A percentile compares a stretch with the other conserved stretches of the same genome.
phyloP scores from a whole-genome alignment of 2,329 filamentous ascomycete genomes.

The Colletotrichum sp. region DNA sequence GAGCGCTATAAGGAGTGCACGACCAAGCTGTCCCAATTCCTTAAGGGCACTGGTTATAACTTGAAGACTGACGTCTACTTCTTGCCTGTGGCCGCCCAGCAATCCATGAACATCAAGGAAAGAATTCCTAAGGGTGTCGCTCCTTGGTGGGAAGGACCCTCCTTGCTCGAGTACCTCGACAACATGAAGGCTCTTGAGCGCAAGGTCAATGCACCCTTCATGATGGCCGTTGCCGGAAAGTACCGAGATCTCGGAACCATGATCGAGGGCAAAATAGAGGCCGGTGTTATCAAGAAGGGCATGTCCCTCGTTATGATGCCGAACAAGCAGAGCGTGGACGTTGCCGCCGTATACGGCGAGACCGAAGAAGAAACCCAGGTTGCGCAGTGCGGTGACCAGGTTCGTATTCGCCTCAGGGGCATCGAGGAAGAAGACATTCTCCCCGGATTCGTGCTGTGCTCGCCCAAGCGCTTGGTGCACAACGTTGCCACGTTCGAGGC shows the following conservation, averaged over 20 bases:
- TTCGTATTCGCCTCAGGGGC: constrained; percentile 88
- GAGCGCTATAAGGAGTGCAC: constrained; percentile 93
- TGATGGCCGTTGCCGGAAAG: constrained; percentile 98
- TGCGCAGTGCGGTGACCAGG: constrained; percentile 92
- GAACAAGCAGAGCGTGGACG: constrained; percentile 80
- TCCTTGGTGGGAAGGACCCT: constrained; percentile 88
- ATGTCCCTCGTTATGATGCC: constrained; percentile 93
- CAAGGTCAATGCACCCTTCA: constrained; percentile 97
- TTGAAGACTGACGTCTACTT: constrained; percentile 91
- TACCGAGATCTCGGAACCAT: constrained; percentile 98
- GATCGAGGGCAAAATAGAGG: constrained; percentile 96
- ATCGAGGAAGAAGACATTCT: constrained; percentile 97
- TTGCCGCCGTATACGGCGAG: constrained; percentile 90
- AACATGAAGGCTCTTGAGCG: constrained; percentile 91
- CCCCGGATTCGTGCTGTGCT: constrained; percentile 95
- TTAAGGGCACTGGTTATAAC: constrained; percentile 94
- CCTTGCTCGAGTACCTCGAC: constrained; percentile 94
- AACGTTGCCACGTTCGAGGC: constrained; percentile 91
- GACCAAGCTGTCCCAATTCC: constrained; percentile 83
- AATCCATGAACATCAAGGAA: constrained; percentile 85
- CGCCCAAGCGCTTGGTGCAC: constrained; percentile 90
- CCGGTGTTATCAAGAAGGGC: constrained; percentile 91
- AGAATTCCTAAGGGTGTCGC: constrained; percentile 77
- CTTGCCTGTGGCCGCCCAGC: constrained; percentile 95
- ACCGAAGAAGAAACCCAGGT: constrained; percentile 88